A percentile compares a stretch with the other conserved stretches of the same genome.
Evolutionary conservation across 495 filamentous ascomycete genomes (phyloP).

Genomic region (Mycothermus thermophilus): DNA sequence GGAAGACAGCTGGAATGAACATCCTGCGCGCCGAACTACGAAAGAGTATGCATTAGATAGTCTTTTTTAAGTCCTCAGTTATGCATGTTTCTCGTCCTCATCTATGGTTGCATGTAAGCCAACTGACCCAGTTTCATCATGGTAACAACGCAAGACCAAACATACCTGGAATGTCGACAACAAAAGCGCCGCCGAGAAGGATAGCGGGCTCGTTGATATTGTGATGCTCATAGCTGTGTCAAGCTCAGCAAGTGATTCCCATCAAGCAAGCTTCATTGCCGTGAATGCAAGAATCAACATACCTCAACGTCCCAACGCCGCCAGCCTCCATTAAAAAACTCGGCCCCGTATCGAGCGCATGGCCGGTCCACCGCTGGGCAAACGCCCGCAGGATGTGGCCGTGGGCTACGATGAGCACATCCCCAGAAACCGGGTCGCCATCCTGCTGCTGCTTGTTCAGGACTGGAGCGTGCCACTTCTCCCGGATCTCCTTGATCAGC

Average conservation of each 20-base stretch:
- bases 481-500: conserved; percentile 59
- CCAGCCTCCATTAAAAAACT: conserved; percentile 67
- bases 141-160: not conserved
- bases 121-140: no score
- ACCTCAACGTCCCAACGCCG: conserved; percentile 71
- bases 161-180: conserved; percentile 34
- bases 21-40: no score
- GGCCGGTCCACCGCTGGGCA: conserved; percentile 72
- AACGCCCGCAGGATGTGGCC: conserved; percentile 84
- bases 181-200: conserved; percentile 50
- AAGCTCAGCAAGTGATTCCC: no score
- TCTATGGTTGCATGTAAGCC: no score
- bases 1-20: no score
- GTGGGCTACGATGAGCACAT: conserved; percentile 57
- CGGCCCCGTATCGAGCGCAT: conserved; percentile 50
- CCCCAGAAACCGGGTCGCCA: conserved; percentile 21
- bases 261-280: no score
- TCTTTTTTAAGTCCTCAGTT: no score
- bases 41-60: no score
- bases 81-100: no score
- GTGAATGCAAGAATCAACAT: conserved; percentile 7
- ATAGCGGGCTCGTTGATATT: conserved; percentile 56
- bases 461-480: conserved; percentile 39
- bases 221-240: conserved; percentile 48
- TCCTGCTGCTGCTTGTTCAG: conserved; percentile 33